phyloP scores from a whole-genome alignment of 805 yeast genomes.

The Yarrowia yakushimensis region DNA sequence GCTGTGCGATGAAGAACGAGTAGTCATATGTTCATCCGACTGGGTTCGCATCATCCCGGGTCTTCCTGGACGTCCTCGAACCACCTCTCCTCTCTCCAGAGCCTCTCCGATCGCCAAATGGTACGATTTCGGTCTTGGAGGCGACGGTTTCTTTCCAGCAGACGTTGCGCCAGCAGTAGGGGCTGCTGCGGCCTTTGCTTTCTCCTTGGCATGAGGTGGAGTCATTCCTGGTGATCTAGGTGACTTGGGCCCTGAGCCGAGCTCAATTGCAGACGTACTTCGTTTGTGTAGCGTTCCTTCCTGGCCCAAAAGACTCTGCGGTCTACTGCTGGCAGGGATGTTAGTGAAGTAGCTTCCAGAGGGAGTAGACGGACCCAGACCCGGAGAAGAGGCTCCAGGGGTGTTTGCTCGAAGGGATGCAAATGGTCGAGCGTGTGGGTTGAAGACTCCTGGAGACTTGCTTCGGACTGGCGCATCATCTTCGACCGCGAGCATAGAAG shows the following conservation, averaged over 20 bases:
- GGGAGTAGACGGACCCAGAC: neutral
- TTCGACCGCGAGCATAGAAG: neutral
- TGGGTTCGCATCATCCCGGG: slow-evolving; percentile 20
- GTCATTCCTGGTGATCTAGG: neutral
- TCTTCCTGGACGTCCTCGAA: slow-evolving; percentile 1
- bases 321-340: neutral
- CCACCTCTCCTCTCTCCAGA: neutral
- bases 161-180: neutral
- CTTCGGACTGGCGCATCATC: neutral
- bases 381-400: slow-evolving; percentile 11
- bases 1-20: neutral
- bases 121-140: slow-evolving; percentile 9
- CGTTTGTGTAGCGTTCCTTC: slow-evolving; percentile 1
- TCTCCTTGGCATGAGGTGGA: neutral
- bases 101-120: slow-evolving; percentile 8
- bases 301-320: neutral
- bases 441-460: slow-evolving; percentile 1
- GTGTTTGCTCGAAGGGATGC: slow-evolving; percentile 15
- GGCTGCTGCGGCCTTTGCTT: neutral
- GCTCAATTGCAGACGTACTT: slow-evolving; percentile 8
- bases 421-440: slow-evolving; percentile 18
- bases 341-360: neutral
- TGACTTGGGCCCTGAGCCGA: neutral
- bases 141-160: neutral
- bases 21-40: slow-evolving; percentile 4